phyloP scores from a whole-genome alignment of 495 filamentous ascomycete genomes.

The Xylaria flabelliformis region DNA sequence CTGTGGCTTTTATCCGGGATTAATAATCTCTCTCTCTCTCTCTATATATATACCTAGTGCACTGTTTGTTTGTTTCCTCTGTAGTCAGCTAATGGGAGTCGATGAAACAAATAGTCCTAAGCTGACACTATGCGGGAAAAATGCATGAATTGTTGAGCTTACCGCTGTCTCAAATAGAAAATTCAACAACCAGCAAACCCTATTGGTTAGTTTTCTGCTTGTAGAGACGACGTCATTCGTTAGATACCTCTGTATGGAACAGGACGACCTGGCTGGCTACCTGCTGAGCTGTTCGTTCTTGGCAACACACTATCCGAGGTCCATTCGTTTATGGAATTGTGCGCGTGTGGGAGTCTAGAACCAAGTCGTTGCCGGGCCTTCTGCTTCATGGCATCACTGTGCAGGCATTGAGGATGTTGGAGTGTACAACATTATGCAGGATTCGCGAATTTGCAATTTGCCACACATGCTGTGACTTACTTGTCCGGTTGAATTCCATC shows the following conservation, averaged over 20 bases:
- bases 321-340: background rate
- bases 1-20: background rate
- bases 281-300: slow-evolving; percentile 22
- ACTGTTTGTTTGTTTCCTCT: background rate
- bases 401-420: slow-evolving; percentile 21
- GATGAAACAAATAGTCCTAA: slow-evolving; percentile 26
- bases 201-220: slow-evolving; percentile 15
- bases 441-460: slow-evolving; percentile 21
- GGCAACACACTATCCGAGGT: slow-evolving; percentile 12
- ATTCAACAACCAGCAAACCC: background rate
- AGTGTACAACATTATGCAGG: slow-evolving; percentile 9
- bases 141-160: slow-evolving; percentile 22
- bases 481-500: slow-evolving; percentile 23
- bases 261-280: background rate
- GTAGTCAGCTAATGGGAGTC: slow-evolving; percentile 12
- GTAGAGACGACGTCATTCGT: slow-evolving; percentile 16
- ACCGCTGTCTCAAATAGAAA: slow-evolving; percentile 28
- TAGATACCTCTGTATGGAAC: background rate
- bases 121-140: slow-evolving; percentile 22
- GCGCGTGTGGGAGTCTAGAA: slow-evolving; percentile 23
- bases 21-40: background rate
- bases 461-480: slow-evolving; percentile 9
- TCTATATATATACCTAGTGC: background rate
- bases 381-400: slow-evolving; percentile 23
- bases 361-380: slow-evolving; percentile 6